Evolutionary conservation across 306 rosid genomes (phyloP).

Genomic region (Lathyrus tuberosus): DNA sequence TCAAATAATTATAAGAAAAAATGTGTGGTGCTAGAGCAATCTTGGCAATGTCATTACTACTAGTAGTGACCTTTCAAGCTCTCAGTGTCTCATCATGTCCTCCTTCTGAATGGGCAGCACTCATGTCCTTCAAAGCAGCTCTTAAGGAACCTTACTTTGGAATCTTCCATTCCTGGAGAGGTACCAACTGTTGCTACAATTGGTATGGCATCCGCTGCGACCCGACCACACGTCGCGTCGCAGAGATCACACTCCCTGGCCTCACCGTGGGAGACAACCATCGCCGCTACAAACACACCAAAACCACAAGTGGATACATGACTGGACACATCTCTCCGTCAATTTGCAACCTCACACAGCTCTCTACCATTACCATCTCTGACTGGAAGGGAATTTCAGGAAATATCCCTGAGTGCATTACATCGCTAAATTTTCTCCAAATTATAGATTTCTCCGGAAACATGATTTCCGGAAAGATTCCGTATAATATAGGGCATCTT

Average conservation of each 20-base stretch:
- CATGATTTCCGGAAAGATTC: conserved; percentile 58
- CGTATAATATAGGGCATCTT: conserved; percentile 60
- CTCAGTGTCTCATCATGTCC: conserved; percentile 47
- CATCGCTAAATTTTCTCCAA: conserved; percentile 54
- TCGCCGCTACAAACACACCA: conserved; percentile 34
- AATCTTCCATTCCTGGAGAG: conserved; percentile 83
- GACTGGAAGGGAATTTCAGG: conserved; percentile 91
- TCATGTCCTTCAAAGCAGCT: conserved; percentile 62
- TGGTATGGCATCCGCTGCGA: conserved; percentile 86
- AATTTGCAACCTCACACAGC: conserved; percentile 69
- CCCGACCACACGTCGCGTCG: conserved; percentile 55
- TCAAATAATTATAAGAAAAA: background rate
- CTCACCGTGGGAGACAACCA: conserved; percentile 57
- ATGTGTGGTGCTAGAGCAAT: background rate
- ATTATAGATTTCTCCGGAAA: conserved; percentile 74
- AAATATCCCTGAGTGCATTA: conserved; percentile 65
- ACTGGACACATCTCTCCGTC: conserved; percentile 68
- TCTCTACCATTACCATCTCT: conserved; percentile 65
- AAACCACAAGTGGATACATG: conserved; percentile 52
- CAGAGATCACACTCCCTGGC: conserved; percentile 64
- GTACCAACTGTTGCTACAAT: conserved; percentile 72
- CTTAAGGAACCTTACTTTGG: conserved; percentile 59
- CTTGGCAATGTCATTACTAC: background rate
- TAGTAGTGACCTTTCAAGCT: conserved; percentile 22
- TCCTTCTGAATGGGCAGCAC: conserved; percentile 68